phyloP scores from a whole-genome alignment of 116 monocot species.

The Trichopus zeylanicus region DNA sequence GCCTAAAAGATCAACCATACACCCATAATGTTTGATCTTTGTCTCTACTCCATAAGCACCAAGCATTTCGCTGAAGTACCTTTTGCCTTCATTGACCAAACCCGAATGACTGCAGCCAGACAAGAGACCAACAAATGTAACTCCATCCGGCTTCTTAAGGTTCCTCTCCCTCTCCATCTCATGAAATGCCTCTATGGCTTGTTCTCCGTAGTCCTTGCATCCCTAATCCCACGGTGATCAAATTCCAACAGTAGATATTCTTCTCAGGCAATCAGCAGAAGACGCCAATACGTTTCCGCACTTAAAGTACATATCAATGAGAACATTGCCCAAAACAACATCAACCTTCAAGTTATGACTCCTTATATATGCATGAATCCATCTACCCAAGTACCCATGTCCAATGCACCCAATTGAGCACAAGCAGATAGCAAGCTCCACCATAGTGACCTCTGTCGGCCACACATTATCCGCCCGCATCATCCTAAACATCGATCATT shows the following conservation, averaged over 20 bases:
- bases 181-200: slow-evolving; percentile 33
- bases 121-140: slow-evolving; percentile 57
- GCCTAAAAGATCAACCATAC: slow-evolving; percentile 63
- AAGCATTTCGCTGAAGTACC: slow-evolving; percentile 37
- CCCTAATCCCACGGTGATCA: slow-evolving; percentile 42
- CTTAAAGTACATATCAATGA: slow-evolving; percentile 69
- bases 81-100: slow-evolving; percentile 37
- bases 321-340: slow-evolving; percentile 45
- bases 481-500: slow-evolving; percentile 24
- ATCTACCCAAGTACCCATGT: slow-evolving; percentile 52
- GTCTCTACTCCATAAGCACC: slow-evolving; percentile 29
- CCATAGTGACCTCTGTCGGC: slow-evolving; percentile 53
- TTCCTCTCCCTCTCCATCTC: slow-evolving; percentile 31
- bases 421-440: slow-evolving; percentile 52
- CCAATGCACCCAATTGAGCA: slow-evolving; percentile 52
- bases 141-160: slow-evolving; percentile 36
- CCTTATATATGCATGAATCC: slow-evolving; percentile 60
- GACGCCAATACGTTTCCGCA: slow-evolving; percentile 41
- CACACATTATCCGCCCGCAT: slow-evolving; percentile 41
- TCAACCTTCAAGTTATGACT: slow-evolving; percentile 33
- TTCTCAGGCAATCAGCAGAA: slow-evolving; percentile 32
- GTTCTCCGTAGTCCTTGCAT: slow-evolving; percentile 45
- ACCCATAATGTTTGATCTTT: slow-evolving; percentile 57
- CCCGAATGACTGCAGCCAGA: slow-evolving; percentile 62
- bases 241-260: slow-evolving; percentile 58